Base-by-base conservation (phyloP, 2,329 filamentous ascomycete genomes). In the Trichoderma afroharzianum region DNA sequence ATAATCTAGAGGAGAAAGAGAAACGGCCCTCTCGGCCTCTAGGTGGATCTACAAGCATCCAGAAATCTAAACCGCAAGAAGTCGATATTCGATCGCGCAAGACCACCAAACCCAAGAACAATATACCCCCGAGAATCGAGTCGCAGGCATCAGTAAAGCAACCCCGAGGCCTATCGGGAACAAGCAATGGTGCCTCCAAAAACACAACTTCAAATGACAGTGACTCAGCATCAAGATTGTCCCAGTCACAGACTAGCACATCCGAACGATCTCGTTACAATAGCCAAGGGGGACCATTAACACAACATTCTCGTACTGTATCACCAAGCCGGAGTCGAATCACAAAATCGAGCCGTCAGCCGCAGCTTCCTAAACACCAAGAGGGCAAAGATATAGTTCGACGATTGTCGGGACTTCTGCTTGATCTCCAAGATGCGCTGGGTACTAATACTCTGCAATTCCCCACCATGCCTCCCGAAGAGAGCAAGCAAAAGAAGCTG, bases 401-500 rank as follows among this genome's bases (percentile, higher is more conserved):
- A 9, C 66, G 64, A 11, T 69, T 71, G 2, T 62, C 63, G 6
- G 26, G 28, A 24, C 43, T 71, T 24, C 39, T 21, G 14, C 36
- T 69, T 30, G 21, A 43, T 47, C 11, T 47, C 8, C 43, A 69
- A 12, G 30, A 43, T 26, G 30, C 4, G 5, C 30, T 32, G 18
- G 57, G 28, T 8, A 24, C 28, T 11, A 30, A 59, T 14, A 58
- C 43, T 18, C 55, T 28, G 5, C 33, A 1, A n/a, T 28, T 39
- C 24, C 59, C 24, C 5, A 55, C 50, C 32, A 62, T 30, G 6
- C 28, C 68, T 18, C 26, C 68, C n/a, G 67, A 21, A 30, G 59
- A 18, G 28, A 14, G 14, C 33, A 58, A 32, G 43, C 39, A 50
- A 18, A 76, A 72, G 18, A 74, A 74, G 1, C 72, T 81, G 7